A percentile compares a stretch with the other conserved stretches of the same genome.
Evolutionary conservation across 345 rosid genomes (phyloP).

Genomic region (Melaleuca quinquenervia): DNA sequence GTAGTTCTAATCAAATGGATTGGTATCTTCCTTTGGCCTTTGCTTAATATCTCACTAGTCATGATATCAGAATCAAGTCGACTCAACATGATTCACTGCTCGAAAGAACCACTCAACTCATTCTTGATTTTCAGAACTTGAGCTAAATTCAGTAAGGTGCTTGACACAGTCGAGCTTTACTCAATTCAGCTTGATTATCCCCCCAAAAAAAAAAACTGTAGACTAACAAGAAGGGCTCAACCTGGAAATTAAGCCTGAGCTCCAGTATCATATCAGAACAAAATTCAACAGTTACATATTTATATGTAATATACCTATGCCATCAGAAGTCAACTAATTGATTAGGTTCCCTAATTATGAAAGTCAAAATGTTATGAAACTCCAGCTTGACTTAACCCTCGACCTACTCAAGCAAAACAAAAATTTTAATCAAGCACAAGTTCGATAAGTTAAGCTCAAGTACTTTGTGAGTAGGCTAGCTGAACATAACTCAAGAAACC

Average conservation of each 20-base stretch:
- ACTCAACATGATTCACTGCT: background rate
- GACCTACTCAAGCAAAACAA: background rate
- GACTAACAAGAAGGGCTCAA: background rate
- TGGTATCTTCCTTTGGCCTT: background rate
- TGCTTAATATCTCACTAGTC: background rate
- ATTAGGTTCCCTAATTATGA: background rate
- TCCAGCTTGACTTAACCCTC: background rate
- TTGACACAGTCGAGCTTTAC: background rate
- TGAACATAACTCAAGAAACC: background rate
- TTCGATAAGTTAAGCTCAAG: background rate
- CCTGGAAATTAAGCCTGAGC: background rate
- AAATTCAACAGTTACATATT: background rate
- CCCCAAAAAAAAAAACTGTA: background rate
- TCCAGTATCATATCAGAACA: background rate
- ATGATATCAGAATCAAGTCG: background rate
- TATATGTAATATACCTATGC: background rate
- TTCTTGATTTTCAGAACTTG: background rate
- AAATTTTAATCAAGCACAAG: background rate
- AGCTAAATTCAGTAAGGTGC: background rate
- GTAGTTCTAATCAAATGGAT: background rate
- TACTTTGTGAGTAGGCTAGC: background rate
- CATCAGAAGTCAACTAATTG: too few relatives aligned
- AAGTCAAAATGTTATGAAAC: background rate
- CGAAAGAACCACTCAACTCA: background rate
- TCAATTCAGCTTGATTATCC: background rate